Evolutionary conservation across 139 green algal species (phyloP).

Genomic region (Mychonastes homosphaera): DNA sequence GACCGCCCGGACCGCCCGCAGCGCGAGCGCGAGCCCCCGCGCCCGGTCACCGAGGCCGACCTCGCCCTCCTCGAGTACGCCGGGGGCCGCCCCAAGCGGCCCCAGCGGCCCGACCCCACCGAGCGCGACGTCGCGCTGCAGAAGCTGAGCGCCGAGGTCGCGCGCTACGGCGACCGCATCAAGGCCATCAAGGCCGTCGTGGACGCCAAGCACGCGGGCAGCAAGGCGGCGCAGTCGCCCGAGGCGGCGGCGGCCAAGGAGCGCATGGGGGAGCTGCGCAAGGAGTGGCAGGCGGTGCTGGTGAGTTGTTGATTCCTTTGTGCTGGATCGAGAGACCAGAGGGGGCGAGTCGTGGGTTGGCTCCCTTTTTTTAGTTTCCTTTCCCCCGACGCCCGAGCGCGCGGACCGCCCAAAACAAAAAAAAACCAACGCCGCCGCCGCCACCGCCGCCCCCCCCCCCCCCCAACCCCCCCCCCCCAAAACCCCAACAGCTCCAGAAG

Average conservation of each 20-base stretch:
- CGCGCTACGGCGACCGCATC: constrained; percentile 24
- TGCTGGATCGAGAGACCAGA: too few relatives aligned
- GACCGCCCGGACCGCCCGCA: neutral
- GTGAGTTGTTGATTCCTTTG: constrained; percentile 30
- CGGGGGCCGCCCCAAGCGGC: constrained; percentile 12
- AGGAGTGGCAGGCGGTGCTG: constrained; percentile 29
- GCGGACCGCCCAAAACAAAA: too few relatives aligned
- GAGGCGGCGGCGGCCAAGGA: constrained; percentile 19
- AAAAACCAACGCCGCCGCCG: too few relatives aligned
- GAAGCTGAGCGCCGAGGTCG: constrained; percentile 39
- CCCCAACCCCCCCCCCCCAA: too few relatives aligned
- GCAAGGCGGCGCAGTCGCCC: constrained; percentile 4
- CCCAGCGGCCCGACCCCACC: constrained; percentile 27
- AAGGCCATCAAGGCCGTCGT: constrained; percentile 45
- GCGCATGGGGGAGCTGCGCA: constrained; percentile 20
- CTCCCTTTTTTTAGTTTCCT: too few relatives aligned
- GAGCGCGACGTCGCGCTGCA: constrained; percentile 34
- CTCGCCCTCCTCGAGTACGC: neutral
- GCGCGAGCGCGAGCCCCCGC: constrained; percentile 13
- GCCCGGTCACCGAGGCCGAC: neutral
- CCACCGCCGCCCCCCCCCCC: too few relatives aligned
- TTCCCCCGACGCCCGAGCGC: too few relatives aligned
- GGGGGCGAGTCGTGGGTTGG: too few relatives aligned
- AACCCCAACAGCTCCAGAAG: constrained; percentile 13
- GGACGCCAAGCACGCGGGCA: constrained; percentile 11